phyloP scores from a whole-genome alignment of 805 yeast genomes.

The Candida methanosorbosa region DNA sequence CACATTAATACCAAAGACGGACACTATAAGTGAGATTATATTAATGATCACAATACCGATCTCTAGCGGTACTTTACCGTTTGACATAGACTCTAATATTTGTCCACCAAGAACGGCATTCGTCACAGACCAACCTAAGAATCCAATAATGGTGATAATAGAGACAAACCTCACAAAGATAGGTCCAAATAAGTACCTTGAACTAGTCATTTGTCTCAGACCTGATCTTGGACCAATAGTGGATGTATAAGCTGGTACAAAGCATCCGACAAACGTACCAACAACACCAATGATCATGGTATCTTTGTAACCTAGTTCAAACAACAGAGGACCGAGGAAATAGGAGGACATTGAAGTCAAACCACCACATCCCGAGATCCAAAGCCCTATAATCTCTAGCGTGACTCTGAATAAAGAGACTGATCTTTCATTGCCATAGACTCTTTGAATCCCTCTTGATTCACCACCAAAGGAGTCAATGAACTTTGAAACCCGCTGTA shows the following conservation, averaged over 20 bases:
- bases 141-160: conserved; percentile 63
- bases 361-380: conserved; percentile 85
- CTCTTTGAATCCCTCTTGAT: conserved; percentile 70
- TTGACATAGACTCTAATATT: conserved; percentile 56
- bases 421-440: conserved; percentile 48
- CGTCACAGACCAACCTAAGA: conserved; percentile 92
- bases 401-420: conserved; percentile 7
- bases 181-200: conserved; percentile 78
- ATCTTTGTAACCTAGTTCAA: conserved; percentile 59
- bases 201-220: conserved; percentile 79
- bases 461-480: conserved; percentile 61
- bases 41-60: conserved; percentile 72
- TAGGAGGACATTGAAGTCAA: conserved; percentile 85
- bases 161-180: conserved; percentile 74
- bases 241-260: conserved; percentile 74
- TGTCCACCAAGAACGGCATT: conserved; percentile 87
- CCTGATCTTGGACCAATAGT: conserved; percentile 90
- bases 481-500: conserved; percentile 16
- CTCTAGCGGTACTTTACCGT: conserved; percentile 58
- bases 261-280: conserved; percentile 62
- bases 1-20: conserved; percentile 72
- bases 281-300: conserved; percentile 53
- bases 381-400: conserved; percentile 54
- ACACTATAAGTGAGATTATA: conserved; percentile 51
- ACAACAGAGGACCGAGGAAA: conserved; percentile 65